phyloP scores from a whole-genome alignment of 768 basidiomycete genomes.

The Russula olivacea region DNA sequence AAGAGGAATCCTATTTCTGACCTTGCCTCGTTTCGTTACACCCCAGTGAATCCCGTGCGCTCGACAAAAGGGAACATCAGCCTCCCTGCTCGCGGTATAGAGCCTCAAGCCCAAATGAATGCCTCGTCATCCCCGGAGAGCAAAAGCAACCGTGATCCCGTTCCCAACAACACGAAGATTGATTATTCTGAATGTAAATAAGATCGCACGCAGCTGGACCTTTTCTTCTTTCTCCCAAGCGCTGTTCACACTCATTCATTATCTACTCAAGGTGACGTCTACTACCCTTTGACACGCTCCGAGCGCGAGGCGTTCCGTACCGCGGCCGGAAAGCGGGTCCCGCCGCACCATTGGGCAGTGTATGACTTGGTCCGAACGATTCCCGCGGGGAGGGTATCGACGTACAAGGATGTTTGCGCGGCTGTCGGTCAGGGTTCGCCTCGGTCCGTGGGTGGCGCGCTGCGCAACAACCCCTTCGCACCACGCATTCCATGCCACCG shows the following conservation, averaged over 20 bases:
- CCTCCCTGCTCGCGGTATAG: neutral
- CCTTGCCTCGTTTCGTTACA: constrained; percentile 13
- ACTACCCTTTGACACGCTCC: constrained; percentile 18
- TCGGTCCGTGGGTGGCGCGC: constrained; percentile 63
- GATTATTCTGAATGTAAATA: constrained; percentile 13
- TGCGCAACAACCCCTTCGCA: constrained; percentile 60
- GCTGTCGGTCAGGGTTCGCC: constrained; percentile 52
- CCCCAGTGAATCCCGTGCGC: neutral
- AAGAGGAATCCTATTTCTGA: constrained; percentile 1
- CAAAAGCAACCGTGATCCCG: neutral
- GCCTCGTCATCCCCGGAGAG: neutral
- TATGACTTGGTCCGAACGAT: constrained; percentile 21
- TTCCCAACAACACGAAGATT: neutral
- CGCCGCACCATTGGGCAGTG: constrained; percentile 26
- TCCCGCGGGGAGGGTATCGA: constrained; percentile 22
- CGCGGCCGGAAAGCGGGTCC: constrained; percentile 21
- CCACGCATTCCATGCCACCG: constrained; percentile 68
- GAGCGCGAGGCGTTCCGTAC: constrained; percentile 22
- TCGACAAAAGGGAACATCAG: neutral
- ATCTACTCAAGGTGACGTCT: constrained; percentile 8
- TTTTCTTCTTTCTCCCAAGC: neutral
- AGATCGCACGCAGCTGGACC: neutral
- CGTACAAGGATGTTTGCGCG: constrained; percentile 34
- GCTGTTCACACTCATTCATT: neutral
- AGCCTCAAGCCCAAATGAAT: neutral